A percentile compares a stretch with the other conserved stretches of the same genome.
Conservation (phyloP, 192 early-diverging fungal species). For the Pilobolus umbonatus region DNA sequence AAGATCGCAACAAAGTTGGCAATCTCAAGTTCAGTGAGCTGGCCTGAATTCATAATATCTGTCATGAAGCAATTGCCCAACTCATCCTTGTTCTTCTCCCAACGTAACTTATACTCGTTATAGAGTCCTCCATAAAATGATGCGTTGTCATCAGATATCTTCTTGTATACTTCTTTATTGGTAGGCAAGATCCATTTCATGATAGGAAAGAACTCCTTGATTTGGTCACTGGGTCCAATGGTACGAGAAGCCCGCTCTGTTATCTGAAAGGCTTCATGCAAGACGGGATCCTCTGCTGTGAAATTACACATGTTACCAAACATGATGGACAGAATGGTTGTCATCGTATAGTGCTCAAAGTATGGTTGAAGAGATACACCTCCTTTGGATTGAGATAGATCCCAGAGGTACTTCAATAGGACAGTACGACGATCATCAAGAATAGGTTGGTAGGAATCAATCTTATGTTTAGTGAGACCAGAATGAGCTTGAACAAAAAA, state of each 20-base stretch:
- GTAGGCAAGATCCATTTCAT: conserved; percentile 19
- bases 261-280: conserved; percentile 28
- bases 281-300: conserved; percentile 18
- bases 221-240: conserved; percentile 23
- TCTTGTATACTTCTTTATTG: not conserved
- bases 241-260: conserved; percentile 17
- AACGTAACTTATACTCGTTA: conserved; percentile 5
- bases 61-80: conserved; percentile 31
- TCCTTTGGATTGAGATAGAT: not conserved
- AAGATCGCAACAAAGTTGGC: conserved; percentile 22
- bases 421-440: conserved; percentile 6
- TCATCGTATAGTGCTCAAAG: conserved; percentile 33
- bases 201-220: conserved; percentile 31
- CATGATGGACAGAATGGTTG: conserved; percentile 24
- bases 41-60: conserved; percentile 1
- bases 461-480: conserved; percentile 28
- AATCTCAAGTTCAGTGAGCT: conserved; percentile 19
- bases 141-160: conserved; percentile 1
- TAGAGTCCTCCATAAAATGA: conserved; percentile 28
- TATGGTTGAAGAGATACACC: not conserved
- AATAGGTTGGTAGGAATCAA: conserved; percentile 31
- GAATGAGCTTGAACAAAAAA: conserved; percentile 18
- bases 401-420: conserved; percentile 6
- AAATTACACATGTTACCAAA: conserved; percentile 25
- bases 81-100: not conserved